These are phyloP conservation scores for Cryptococcus depauperatus DNA, from an alignment of 1,284 basidiomycete genomes.

Conservation along the genomic window DNA sequence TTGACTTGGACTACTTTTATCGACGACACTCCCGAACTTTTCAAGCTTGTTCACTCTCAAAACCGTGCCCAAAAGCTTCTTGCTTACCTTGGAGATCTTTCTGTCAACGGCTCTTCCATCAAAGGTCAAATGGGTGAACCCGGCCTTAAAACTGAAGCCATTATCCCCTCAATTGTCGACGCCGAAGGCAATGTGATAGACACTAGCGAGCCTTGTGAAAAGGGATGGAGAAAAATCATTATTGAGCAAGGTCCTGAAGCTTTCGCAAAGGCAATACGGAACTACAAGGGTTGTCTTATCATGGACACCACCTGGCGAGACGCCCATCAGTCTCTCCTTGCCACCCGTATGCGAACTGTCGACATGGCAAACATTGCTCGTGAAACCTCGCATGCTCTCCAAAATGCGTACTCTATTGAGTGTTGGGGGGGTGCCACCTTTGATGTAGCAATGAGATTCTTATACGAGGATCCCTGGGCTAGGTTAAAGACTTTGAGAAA, in stretches of 20 bases:
- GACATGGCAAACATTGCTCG: slow-evolving; percentile 99
- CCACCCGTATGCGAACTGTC: slow-evolving; percentile 89
- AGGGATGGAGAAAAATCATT: slow-evolving; percentile 98
- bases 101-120: slow-evolving; percentile 97
- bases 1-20: slow-evolving; percentile 99
- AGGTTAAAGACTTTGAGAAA: slow-evolving; percentile 87
- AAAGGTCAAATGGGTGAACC: slow-evolving; percentile 70
- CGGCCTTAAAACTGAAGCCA: slow-evolving; percentile 82
- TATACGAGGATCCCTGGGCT: slow-evolving; percentile 99
- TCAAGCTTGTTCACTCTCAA: slow-evolving; percentile 95
- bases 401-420: slow-evolving; percentile 93
- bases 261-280: slow-evolving; percentile 95
- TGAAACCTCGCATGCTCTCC: slow-evolving; percentile 89
- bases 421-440: slow-evolving; percentile 99
- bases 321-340: slow-evolving; percentile 95
- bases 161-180: slow-evolving; percentile 72
- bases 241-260: slow-evolving; percentile 96
- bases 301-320: slow-evolving; percentile 99
- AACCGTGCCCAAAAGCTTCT: slow-evolving; percentile 98
- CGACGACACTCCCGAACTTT: slow-evolving; percentile 96
- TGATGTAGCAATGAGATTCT: slow-evolving; percentile 98
- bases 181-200: slow-evolving; percentile 74
- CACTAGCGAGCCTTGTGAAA: slow-evolving; percentile 69
- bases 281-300: slow-evolving; percentile 88
- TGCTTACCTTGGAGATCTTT: slow-evolving; percentile 91